Percentiles rank a stretch among this genome's conserved stretches.
Evolutionary conservation across 2,329 filamentous ascomycete genomes (phyloP).

Genomic region (Xylaria sp.): DNA sequence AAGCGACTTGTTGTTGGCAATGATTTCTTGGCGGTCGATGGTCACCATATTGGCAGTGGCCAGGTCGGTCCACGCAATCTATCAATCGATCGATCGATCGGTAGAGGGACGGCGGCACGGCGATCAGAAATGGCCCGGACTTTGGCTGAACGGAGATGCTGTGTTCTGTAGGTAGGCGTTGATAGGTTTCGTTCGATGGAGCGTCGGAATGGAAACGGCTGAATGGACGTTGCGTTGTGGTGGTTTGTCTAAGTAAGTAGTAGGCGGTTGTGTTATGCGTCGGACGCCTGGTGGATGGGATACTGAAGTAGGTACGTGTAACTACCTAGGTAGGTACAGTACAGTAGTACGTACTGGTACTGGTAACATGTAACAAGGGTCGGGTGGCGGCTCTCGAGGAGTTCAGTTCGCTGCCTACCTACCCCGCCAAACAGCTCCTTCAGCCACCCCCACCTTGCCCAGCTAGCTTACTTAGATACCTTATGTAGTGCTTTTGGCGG

Average conservation of each 20-base stretch:
- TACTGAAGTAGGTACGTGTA: no score
- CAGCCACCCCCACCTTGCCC: background rate
- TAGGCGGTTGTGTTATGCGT: no score
- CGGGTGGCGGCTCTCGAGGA: background rate
- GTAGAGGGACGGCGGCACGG: background rate
- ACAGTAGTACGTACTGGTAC: no score
- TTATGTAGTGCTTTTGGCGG: background rate
- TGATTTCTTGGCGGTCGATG: constrained; percentile 67
- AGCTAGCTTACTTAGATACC: background rate
- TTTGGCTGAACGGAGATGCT: background rate
- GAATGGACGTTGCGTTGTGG: no score
- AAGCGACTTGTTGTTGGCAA: constrained; percentile 84
- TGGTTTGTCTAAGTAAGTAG: no score
- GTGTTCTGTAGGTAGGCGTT: background rate
- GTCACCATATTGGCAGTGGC: constrained; percentile 54
- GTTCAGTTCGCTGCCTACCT: no score
- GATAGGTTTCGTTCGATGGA: background rate
- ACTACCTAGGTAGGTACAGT: no score
- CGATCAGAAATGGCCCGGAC: background rate
- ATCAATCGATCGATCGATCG: background rate
- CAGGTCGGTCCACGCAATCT: background rate
- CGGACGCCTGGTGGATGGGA: no score
- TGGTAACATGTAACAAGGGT: background rate
- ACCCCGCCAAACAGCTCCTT: background rate
- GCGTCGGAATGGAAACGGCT: background rate